Conservation (phyloP, 2,329 filamentous ascomycete genomes). For the Fusarium cyanostomum region DNA sequence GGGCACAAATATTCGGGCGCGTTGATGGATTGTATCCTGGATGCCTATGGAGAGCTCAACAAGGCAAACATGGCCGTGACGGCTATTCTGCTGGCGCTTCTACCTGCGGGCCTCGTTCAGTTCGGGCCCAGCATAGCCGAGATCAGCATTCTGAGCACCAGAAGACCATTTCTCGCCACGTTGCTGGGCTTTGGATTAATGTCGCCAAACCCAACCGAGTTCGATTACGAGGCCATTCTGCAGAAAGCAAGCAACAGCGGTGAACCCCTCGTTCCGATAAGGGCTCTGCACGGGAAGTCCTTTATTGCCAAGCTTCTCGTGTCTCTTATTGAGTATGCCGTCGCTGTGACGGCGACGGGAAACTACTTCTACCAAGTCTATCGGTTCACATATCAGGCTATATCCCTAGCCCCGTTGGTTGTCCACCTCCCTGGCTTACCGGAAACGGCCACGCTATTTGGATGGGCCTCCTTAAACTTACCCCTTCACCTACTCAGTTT, state of each 20-base stretch:
- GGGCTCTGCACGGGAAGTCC: not conserved
- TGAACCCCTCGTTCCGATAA: not conserved
- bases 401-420: slow-evolving; percentile 14
- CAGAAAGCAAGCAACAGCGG: slow-evolving; percentile 4
- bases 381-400: slow-evolving; percentile 12
- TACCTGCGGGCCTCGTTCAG: slow-evolving; percentile 19
- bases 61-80: slow-evolving; percentile 23
- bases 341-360: slow-evolving; percentile 6
- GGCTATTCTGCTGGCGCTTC: slow-evolving; percentile 17
- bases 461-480: slow-evolving; percentile 19
- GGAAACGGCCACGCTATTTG: slow-evolving; percentile 22
- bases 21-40: slow-evolving; percentile 15
- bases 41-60: slow-evolving; percentile 8
- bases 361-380: slow-evolving; percentile 21
- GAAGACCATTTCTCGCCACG: slow-evolving; percentile 15
- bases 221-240: slow-evolving; percentile 11
- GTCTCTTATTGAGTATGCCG: slow-evolving; percentile 13
- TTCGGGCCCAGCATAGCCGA: slow-evolving; percentile 25
- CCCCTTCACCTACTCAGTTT: slow-evolving; percentile 22
- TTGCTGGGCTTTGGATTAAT: slow-evolving; percentile 20
- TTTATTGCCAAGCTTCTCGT: slow-evolving; percentile 12
- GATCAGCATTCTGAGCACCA: slow-evolving; percentile 15
- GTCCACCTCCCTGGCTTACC: slow-evolving; percentile 11
- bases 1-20: slow-evolving; percentile 1
- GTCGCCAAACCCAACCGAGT: slow-evolving; percentile 22